phyloP scores from a whole-genome alignment of 345 rosid genomes.

The Citrus trifoliata region DNA sequence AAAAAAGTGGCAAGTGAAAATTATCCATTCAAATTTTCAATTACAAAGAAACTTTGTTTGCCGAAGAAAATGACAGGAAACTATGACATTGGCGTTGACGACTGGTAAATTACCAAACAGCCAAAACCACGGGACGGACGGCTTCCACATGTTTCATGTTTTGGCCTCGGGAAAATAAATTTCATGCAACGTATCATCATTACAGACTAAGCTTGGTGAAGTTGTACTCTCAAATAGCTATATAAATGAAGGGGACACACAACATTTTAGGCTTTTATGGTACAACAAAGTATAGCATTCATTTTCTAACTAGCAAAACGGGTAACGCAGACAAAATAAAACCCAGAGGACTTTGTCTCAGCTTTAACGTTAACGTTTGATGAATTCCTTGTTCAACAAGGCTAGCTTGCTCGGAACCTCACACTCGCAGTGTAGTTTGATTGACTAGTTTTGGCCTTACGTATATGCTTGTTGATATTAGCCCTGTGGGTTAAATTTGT shows the following conservation, averaged over 20 bases:
- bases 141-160: no score
- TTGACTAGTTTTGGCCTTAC: background rate
- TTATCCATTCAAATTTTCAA: no score
- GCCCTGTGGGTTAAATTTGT: background rate
- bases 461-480: background rate
- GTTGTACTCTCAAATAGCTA: background rate
- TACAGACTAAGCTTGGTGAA: background rate
- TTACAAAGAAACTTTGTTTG: no score
- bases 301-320: background rate
- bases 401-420: background rate
- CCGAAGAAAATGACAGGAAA: no score
- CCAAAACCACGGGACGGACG: background rate
- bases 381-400: background rate
- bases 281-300: background rate
- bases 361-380: background rate
- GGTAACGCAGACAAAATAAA: background rate
- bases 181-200: background rate
- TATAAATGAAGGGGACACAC: no score
- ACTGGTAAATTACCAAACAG: background rate
- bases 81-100: no score
- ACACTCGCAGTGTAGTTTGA: no score
- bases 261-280: background rate
- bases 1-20: no score
- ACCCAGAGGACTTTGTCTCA: background rate
- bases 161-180: no score